Percentiles rank a stretch among this genome's conserved stretches.
Conservation (phyloP, 257 asterid species). For the Sherardia arvensis region DNA sequence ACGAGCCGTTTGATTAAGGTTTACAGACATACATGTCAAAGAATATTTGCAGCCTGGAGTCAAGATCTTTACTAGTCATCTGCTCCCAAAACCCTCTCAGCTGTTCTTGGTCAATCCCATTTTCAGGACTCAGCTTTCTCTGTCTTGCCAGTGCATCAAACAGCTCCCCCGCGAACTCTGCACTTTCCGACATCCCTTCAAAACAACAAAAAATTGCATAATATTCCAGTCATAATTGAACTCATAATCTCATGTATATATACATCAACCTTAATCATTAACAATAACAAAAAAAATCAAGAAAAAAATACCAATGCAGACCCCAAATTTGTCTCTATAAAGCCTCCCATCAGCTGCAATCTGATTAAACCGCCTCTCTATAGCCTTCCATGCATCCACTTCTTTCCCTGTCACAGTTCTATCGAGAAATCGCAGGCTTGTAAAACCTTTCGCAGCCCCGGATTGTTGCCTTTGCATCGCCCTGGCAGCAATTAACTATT, state of each 20-base stretch:
- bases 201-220: slow-evolving; percentile 7
- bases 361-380: slow-evolving; percentile 52
- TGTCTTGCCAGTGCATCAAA: slow-evolving; percentile 80
- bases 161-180: slow-evolving; percentile 73
- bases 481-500: neutral
- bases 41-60: slow-evolving; percentile 77
- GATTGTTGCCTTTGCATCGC: slow-evolving; percentile 49
- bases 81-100: slow-evolving; percentile 68
- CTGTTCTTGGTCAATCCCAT: slow-evolving; percentile 43
- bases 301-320: slow-evolving; percentile 60
- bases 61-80: slow-evolving; percentile 59
- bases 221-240: neutral
- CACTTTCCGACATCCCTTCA: slow-evolving; percentile 84
- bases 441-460: slow-evolving; percentile 53
- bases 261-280: neutral
- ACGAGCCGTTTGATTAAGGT: neutral
- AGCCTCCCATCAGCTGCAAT: slow-evolving; percentile 40
- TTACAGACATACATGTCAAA: slow-evolving; percentile 60
- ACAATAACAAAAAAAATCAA: neutral
- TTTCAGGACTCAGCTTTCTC: slow-evolving; percentile 32
- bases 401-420: slow-evolving; percentile 68
- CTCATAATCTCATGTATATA: too few species aligned
- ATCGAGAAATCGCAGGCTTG: slow-evolving; percentile 70
- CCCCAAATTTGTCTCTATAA: slow-evolving; percentile 69
- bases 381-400: slow-evolving; percentile 61